Evolutionary conservation across 169 alveolate genomes (phyloP), one percentile per base, ranked within the genome.

Genomic region (Cryptosporidium sp.): DNA sequence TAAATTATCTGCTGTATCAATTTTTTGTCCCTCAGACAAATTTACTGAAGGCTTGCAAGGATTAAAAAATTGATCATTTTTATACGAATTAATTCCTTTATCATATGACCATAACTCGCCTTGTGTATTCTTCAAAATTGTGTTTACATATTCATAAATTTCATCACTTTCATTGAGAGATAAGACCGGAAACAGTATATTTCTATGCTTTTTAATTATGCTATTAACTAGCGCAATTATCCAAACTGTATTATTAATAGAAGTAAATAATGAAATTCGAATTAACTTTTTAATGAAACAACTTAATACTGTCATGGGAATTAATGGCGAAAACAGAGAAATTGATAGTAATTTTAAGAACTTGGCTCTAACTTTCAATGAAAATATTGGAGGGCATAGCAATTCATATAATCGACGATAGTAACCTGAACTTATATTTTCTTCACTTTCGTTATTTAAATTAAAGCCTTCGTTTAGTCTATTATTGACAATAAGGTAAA

Each of bases 101-200:
- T 60, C 70, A 44, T 73, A 73, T 53, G 72, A 73, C 89, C 89
- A 80, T 5, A 62, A 12, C 21, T 80, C 89, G 29, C 89, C 89
- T 7, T 80, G 33, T 26, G 45, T 44, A 37, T 26, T 67, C 10
- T 21, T 12, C 42, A 80, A 44, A 44, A 80, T 62, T n/a, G 18
- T 26, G 23, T 42, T 16, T 26, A 65, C 68, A 29, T 60, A 37
- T 10, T 60, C 60, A 44, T 62, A 80, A 8, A 44, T 53, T 35
- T 61, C 67, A 39, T 60, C 65, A 23, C 39, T 62, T 29, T 80
- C 75, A 62, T 80, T 65, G 21, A 80, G 75, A 3, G 89, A 80
- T 31, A 80, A 14, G 0, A 80, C 65, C 29, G 89, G 75, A 44
- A 42, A 62, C 45, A 80, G 44, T 39, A 42, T 37, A 23, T 60